These are phyloP conservation scores for Metarhizium robertsii DNA, from an alignment of 2,329 filamentous ascomycete species.

Conservation along the genomic window DNA sequence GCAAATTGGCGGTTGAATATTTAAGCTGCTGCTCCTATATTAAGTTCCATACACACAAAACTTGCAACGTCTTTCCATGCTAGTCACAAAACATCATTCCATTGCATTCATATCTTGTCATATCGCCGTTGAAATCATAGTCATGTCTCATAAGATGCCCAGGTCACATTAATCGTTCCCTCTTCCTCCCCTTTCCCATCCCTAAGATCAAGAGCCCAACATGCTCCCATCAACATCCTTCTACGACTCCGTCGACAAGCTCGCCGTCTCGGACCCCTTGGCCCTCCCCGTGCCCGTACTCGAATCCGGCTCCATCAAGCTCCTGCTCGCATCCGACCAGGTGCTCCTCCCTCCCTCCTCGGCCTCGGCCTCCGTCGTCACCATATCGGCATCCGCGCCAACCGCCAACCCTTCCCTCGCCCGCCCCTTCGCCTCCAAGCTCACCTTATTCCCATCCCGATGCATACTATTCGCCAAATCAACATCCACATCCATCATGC, in stretches of 20 bases:
- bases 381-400: no score
- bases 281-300: slow-evolving; percentile 23
- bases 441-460: slow-evolving; percentile 6
- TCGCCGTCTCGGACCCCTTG: slow-evolving; percentile 29
- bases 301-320: slow-evolving; percentile 26
- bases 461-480: slow-evolving; percentile 6
- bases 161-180: neutral
- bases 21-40: neutral
- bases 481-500: slow-evolving; percentile 13
- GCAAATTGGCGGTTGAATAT: neutral
- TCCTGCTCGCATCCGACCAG: slow-evolving; percentile 28
- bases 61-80: no score
- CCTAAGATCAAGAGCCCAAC: neutral
- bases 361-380: slow-evolving; percentile 5
- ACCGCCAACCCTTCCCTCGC: slow-evolving; percentile 7
- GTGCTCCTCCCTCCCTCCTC: slow-evolving; percentile 15
- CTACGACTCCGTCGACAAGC: slow-evolving; percentile 22
- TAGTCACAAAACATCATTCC: no score
- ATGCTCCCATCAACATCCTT: slow-evolving; percentile 5
- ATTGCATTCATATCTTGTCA: no score
- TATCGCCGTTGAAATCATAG: neutral
- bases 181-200: no score
- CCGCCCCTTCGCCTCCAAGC: neutral
- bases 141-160: neutral
- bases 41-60: neutral